Conservation (phyloP, 2,329 filamentous ascomycete genomes). For the Aureobasidium sp. region DNA sequence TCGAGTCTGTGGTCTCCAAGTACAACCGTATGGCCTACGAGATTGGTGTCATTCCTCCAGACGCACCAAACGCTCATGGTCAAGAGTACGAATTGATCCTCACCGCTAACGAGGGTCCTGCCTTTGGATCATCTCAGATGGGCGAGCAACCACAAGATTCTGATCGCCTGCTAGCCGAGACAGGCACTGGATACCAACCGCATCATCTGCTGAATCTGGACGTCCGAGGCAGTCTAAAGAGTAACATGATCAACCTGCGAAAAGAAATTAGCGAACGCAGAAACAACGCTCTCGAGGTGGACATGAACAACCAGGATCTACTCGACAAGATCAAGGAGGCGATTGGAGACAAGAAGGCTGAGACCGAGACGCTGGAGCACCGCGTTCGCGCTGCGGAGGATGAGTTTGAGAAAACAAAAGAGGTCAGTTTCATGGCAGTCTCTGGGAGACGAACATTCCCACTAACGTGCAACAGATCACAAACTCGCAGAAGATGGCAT, state of each 20-base stretch:
- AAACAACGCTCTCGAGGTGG: conserved; percentile 71
- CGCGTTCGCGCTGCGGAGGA: conserved; percentile 80
- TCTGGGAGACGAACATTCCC: neutral
- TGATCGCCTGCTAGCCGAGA: conserved; percentile 73
- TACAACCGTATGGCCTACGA: conserved; percentile 96
- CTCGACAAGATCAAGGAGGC: conserved; percentile 93
- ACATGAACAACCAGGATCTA: conserved; percentile 90
- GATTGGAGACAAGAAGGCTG: conserved; percentile 87
- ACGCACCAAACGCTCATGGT: conserved; percentile 77
- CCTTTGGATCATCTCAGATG: conserved; percentile 54
- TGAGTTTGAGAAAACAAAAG: conserved; percentile 89
- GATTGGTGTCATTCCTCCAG: conserved; percentile 77
- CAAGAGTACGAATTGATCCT: conserved; percentile 77
- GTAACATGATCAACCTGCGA: conserved; percentile 64
- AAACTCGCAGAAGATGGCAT: conserved; percentile 75
- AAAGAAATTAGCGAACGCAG: conserved; percentile 91
- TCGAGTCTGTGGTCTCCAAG: conserved; percentile 80
- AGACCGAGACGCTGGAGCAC: conserved; percentile 87
- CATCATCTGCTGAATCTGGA: conserved; percentile 85
- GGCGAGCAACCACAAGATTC: conserved; percentile 37
- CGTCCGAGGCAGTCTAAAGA: conserved; percentile 72
- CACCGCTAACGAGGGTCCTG: conserved; percentile 66
- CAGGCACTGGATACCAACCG: conserved; percentile 80
- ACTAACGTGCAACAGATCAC: conserved; percentile 44
- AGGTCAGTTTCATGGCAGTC: conserved; percentile 37